These are phyloP conservation scores for Colletotrichum gigasporum DNA, from an alignment of 2,329 filamentous ascomycete species.

Conservation along the genomic window DNA sequence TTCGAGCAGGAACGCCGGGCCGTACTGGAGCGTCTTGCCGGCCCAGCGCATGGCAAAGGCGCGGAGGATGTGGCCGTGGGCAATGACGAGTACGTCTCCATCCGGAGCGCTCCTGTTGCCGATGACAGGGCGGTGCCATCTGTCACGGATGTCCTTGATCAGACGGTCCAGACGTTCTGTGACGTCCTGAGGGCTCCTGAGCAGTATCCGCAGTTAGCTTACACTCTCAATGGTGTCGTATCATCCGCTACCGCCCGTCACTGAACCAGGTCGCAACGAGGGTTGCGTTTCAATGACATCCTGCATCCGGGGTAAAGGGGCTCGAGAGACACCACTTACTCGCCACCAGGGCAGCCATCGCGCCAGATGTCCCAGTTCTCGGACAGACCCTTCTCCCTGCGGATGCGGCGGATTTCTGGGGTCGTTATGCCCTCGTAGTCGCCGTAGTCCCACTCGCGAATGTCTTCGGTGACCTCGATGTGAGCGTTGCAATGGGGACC, in stretches of 20 bases:
- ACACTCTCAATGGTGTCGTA: no score
- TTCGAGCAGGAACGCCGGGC: constrained; percentile 84
- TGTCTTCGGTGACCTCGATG: constrained; percentile 74
- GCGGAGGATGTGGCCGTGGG: constrained; percentile 88
- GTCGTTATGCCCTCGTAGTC: constrained; percentile 86
- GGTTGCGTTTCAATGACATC: background rate
- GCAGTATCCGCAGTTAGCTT: background rate
- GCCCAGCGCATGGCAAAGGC: constrained; percentile 91
- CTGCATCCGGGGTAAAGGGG: background rate
- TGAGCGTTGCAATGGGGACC: constrained; percentile 63
- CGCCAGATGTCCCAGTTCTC: constrained; percentile 85
- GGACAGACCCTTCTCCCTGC: constrained; percentile 64
- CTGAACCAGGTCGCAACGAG: no score
- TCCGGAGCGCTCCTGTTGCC: constrained; percentile 45
- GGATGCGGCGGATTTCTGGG: constrained; percentile 69
- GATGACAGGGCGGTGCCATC: constrained; percentile 71
- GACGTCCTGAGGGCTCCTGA: constrained; percentile 76
- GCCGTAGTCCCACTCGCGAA: constrained; percentile 90
- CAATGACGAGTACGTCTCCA: constrained; percentile 70
- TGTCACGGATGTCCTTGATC: constrained; percentile 77
- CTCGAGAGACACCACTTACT: constrained; percentile 63
- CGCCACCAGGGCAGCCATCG: constrained; percentile 87
- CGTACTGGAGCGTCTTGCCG: constrained; percentile 76
- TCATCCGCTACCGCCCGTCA: no score
- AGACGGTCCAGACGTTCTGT: constrained; percentile 77